Evolutionary conservation across 176 grass and related monocot species (phyloP), one percentile per base, ranked within the genome.

Genomic region (Musa acuminata): DNA sequence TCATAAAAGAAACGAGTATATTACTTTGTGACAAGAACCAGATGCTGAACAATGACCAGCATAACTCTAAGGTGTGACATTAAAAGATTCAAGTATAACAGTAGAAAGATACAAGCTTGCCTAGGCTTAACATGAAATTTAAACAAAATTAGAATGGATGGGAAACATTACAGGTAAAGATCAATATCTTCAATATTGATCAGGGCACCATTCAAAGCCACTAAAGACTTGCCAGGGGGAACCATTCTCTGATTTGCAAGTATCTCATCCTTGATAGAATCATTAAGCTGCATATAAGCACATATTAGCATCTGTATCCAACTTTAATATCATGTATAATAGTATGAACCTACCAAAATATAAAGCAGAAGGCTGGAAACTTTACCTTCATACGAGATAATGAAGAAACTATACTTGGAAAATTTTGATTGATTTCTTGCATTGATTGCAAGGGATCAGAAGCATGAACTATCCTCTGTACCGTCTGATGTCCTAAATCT

Each of bases 401-500:
- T 78, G 88, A 93, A 60, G 94, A 98, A 82, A 98, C 94, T 90
- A 98, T 78, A 85, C 77, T 98, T 10, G 94, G 94, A 23, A 98
- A 98, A 78, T 98, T 98, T 87, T 98, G 94, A 83, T 87, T 98
- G 72, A 98, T 98, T 84, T 98, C 94, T 78, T 91, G 90, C 94
- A 98, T 98, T 74, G 94, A 93, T 75, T 93, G 94, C 83, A 98
- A 83, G 52, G 94, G 94, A 78, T 98, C 94, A 77, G 84, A 93
- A 76, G 94, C 90, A 82, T 93, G 94, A 85, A 98, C 72, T 53
- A 98, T 93, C 75, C 88, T 93, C 62, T 98, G 90, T 72, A 86
- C 90, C 62, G 94, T 98, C 75, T 98, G 94, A 81, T 98, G 94
- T 67, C 94, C 94, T 84, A 98, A 88, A 81, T 98, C 94, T 98